phyloP scores from a whole-genome alignment of 2,329 filamentous ascomycete genomes.

The Calcarisporium arbuscula region DNA sequence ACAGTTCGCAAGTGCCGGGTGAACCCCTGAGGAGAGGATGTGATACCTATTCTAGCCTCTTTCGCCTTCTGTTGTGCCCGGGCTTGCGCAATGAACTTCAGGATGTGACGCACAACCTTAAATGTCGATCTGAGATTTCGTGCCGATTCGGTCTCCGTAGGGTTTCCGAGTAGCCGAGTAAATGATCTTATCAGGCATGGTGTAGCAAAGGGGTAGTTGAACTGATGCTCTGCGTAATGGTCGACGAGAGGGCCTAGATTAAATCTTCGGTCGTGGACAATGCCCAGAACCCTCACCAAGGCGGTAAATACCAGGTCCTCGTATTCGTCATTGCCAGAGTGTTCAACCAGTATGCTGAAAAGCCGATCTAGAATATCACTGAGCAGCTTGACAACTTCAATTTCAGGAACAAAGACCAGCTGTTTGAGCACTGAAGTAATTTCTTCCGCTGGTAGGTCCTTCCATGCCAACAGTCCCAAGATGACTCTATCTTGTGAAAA shows the following conservation, averaged over 20 bases:
- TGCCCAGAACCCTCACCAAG: conserved; percentile 81
- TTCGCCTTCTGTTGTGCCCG: conserved; percentile 82
- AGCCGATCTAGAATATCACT: conserved; percentile 84
- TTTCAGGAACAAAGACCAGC: conserved; percentile 89
- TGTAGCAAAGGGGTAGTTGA: conserved; percentile 90
- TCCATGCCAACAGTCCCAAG: conserved; percentile 81
- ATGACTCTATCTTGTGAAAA: conserved; percentile 91
- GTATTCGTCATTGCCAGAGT: conserved; percentile 84
- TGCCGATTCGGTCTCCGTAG: conserved; percentile 75
- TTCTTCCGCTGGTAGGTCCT: conserved; percentile 63
- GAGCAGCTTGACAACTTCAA: conserved; percentile 92
- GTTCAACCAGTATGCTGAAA: conserved; percentile 85
- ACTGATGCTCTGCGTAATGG: conserved; percentile 79
- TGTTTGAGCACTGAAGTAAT: conserved; percentile 71
- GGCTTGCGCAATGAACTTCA: conserved; percentile 92
- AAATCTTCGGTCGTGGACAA: conserved; percentile 90
- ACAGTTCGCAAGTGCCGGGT: conserved; percentile 77
- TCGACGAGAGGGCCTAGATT: conserved; percentile 88
- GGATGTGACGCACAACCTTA: conserved; percentile 87
- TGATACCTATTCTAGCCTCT: conserved; percentile 81
- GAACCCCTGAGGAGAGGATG: conserved; percentile 64
- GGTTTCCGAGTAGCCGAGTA: conserved; percentile 72
- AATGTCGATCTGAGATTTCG: conserved; percentile 83
- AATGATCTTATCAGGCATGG: conserved; percentile 84
- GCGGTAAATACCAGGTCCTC: conserved; percentile 91